Percentiles rank a stretch among this genome's conserved stretches.
These are phyloP conservation scores for Byssochlamys sp. DNA, from an alignment of 2,329 filamentous ascomycete species.

Conservation along the genomic window DNA sequence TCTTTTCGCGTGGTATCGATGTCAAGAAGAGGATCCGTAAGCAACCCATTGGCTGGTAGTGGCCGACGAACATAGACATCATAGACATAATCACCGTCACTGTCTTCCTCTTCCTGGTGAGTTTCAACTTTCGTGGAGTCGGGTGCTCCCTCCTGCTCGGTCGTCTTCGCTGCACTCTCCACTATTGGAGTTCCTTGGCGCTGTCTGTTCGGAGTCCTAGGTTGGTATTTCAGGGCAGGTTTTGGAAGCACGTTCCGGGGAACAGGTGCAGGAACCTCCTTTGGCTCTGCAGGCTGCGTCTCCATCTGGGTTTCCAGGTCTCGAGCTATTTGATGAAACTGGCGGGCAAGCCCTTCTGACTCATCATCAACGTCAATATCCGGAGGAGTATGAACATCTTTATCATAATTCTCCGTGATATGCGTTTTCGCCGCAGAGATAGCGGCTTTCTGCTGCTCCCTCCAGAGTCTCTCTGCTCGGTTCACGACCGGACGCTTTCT, in stretches of 20 bases:
- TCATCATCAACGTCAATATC: conserved; percentile 32
- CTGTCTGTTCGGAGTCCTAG: conserved; percentile 24
- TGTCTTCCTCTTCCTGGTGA: conserved; percentile 4
- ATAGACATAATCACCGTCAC: conserved; percentile 45
- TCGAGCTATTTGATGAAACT: conserved; percentile 35
- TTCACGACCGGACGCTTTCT: conserved; percentile 34
- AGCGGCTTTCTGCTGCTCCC: conserved; percentile 23
- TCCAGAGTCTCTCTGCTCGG: conserved; percentile 30
- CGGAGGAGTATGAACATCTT: conserved; percentile 26
- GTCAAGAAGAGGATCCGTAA: conserved; percentile 27
- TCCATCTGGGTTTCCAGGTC: conserved; percentile 25
- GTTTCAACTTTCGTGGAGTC: conserved; percentile 1
- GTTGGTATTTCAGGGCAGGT: conserved; percentile 27
- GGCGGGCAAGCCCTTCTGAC: conserved; percentile 32
- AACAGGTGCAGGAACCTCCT: conserved; percentile 2
- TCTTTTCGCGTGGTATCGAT: conserved; percentile 23
- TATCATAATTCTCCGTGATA: conserved; percentile 25
- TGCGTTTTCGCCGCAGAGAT: conserved; percentile 28
- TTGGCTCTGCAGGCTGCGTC: conserved; percentile 14
- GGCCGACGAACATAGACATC: conserved; percentile 50
- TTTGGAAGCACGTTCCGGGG: conserved; percentile 13
- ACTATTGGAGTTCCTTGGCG: conserved; percentile 6
- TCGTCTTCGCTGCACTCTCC: conserved; percentile 1
- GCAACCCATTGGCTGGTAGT: conserved; percentile 22
- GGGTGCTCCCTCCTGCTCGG: background rate